phyloP scores from a whole-genome alignment of 2,329 filamentous ascomycete species.

The Colletotrichum sp. region DNA sequence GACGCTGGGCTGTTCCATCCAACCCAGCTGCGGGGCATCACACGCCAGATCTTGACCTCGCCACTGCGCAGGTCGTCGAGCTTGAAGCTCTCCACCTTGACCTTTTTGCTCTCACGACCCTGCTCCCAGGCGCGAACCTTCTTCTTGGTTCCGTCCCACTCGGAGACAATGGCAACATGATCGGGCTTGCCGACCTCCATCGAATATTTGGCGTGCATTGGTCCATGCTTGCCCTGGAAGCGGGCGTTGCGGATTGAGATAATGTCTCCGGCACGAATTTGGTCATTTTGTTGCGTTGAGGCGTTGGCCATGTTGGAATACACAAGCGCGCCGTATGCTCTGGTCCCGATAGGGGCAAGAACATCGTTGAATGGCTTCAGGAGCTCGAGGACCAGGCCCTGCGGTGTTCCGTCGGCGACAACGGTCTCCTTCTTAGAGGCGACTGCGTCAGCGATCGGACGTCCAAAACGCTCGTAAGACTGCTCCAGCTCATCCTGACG shows the following conservation, averaged over 20 bases:
- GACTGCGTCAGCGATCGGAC: slow-evolving; percentile 75
- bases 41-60: slow-evolving; percentile 96
- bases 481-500: slow-evolving; percentile 94
- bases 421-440: slow-evolving; percentile 77
- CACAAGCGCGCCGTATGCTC: slow-evolving; percentile 88
- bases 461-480: slow-evolving; percentile 81
- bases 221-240: slow-evolving; percentile 93
- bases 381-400: slow-evolving; percentile 79
- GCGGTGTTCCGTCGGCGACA: slow-evolving; percentile 84
- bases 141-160: slow-evolving; percentile 99
- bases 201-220: slow-evolving; percentile 94
- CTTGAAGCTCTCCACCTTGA: slow-evolving; percentile 93
- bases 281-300: slow-evolving; percentile 85
- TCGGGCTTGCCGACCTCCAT: slow-evolving; percentile 86
- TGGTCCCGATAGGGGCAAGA: slow-evolving; percentile 82
- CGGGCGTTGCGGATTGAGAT: slow-evolving; percentile 90
- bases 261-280: slow-evolving; percentile 93
- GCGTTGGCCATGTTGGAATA: slow-evolving; percentile 97
- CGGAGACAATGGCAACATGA: slow-evolving; percentile 88
- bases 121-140: slow-evolving; percentile 97
- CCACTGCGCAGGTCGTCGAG: slow-evolving; percentile 90
- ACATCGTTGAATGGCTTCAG: slow-evolving; percentile 76
- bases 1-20: slow-evolving; percentile 75
- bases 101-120: slow-evolving; percentile 89
- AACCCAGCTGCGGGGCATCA: slow-evolving; percentile 91